Percentiles rank a stretch among this genome's conserved stretches.
These are phyloP conservation scores for Trifolium subterraneum DNA, from an alignment of 306 rosid genomes.

Conservation along the genomic window DNA sequence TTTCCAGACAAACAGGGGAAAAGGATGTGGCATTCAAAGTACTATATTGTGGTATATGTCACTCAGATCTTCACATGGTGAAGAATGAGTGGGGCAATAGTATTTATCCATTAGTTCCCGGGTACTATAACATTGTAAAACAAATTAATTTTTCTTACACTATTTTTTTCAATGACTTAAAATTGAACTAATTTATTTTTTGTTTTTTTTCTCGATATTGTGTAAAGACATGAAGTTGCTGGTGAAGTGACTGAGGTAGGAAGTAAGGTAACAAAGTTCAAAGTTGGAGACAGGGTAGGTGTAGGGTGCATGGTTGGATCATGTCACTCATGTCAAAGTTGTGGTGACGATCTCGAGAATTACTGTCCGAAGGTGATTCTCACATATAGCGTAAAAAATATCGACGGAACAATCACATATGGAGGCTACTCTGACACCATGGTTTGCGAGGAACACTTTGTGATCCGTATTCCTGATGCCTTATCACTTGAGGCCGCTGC, in stretches of 20 bases:
- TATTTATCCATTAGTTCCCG: conserved; percentile 60
- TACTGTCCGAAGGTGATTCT: conserved; percentile 50
- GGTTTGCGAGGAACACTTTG: conserved; percentile 53
- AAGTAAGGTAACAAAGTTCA: conserved; percentile 56
- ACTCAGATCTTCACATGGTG: conserved; percentile 57
- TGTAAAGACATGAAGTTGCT: conserved; percentile 57
- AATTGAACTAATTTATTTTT: neutral
- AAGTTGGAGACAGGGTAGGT: conserved; percentile 69
- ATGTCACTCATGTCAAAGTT: conserved; percentile 55
- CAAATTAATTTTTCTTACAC: neutral
- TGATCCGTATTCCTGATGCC: conserved; percentile 50
- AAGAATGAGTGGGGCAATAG: conserved; percentile 57
- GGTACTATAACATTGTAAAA: conserved; percentile 31
- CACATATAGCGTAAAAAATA: conserved; percentile 43
- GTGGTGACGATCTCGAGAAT: conserved; percentile 54
- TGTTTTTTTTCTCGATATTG: neutral
- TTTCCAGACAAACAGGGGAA: conserved; percentile 48
- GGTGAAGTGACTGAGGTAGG: conserved; percentile 71
- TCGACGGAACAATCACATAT: conserved; percentile 56
- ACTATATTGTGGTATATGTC: conserved; percentile 63
- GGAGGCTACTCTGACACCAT: conserved; percentile 70
- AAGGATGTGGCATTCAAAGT: conserved; percentile 57
- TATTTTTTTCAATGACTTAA: neutral
- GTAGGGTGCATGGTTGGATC: conserved; percentile 66
- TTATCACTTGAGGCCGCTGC: conserved; percentile 60